Base-by-base conservation (phyloP, 1,139 yeast species). In the Zygosaccharomyces sapae region DNA sequence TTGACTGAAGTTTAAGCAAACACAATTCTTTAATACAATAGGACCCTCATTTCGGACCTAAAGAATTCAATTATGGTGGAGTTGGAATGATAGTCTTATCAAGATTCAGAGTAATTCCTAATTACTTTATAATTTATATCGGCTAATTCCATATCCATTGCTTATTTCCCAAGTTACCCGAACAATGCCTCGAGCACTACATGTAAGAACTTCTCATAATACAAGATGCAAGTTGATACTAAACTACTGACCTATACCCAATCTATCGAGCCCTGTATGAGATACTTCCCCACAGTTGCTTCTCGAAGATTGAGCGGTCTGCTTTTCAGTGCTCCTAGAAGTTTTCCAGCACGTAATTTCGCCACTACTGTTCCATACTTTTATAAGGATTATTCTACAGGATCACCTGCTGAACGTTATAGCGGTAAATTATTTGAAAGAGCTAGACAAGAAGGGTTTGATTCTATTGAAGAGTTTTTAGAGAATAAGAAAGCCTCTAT, bases 401-500 rank as follows among this genome's bases (percentile, higher is more conserved):
- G 48, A 12, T 49, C 53, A 13, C 31, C 41, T 12, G 56, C 57
- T 30, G 51, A 48, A 8, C 57, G 58, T 49, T 75, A 75, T 55
- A 59, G 63, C 43, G 72, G 63, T 4, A 73, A 80, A 60, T 65
- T 82, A 40, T 70, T 74, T 38, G 59, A 69, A 44, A 75, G 72
- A 56, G 86, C 86, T 1, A 64, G 67, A 44, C 70, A 70, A 47
- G 51, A 60, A 47, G 73, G 70, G 0, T 63, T 57, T 5, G 59
- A 69, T 2, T 69, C 76, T 37, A 70, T 86, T 2, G 81, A 80
- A 7, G 86, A 86, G 50, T 70, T 90, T 55, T 78, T 83, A 58
- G 77, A 71, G 41, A 78, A 77, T 56, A 68, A 85, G 53, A 80
- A 83, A 57, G 85, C 80, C 29, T 76, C 79, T 39, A 79, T 88